Percentiles rank a stretch among this genome's conserved stretches.
phyloP scores from a whole-genome alignment of 164 flowering plant species.

The Dillenia suffruticosa region DNA sequence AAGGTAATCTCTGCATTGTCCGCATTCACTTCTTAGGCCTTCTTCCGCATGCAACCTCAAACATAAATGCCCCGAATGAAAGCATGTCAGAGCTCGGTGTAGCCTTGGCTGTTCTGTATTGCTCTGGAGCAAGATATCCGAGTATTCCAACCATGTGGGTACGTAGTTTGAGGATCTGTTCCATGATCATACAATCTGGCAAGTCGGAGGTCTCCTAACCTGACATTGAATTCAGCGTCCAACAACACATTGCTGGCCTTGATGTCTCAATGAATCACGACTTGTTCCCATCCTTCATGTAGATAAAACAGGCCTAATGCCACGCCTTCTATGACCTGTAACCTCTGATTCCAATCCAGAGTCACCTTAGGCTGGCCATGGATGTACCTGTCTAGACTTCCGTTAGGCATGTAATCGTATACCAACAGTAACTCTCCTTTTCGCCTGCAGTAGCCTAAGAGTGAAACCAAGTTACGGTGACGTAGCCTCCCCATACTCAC shows the following conservation, averaged over 20 bases:
- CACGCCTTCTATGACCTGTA: conserved; percentile 27
- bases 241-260: conserved; percentile 34
- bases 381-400: conserved; percentile 27
- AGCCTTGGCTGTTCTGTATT: no score
- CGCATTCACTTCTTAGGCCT: neutral
- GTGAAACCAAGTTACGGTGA: conserved; percentile 30
- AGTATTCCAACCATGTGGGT: no score
- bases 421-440: conserved; percentile 27
- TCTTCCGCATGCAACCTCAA: no score
- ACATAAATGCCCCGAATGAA: no score
- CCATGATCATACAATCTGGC: conserved; percentile 27
- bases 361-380: conserved; percentile 7
- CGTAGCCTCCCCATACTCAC: conserved; percentile 26
- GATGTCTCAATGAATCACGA: conserved; percentile 32
- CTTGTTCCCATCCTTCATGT: conserved; percentile 31
- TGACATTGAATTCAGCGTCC: conserved; percentile 25
- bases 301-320: conserved; percentile 25
- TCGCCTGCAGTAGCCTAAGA: conserved; percentile 29
- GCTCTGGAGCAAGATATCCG: no score
- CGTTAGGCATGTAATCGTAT: conserved; percentile 33
- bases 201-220: conserved; percentile 32
- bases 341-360: conserved; percentile 27
- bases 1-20: conserved; percentile 14
- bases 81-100: no score
- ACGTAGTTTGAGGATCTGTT: conserved; percentile 16